These are phyloP conservation scores for Monosporozyma aerobia DNA, from an alignment of 805 yeast genomes.

Conservation along the genomic window DNA sequence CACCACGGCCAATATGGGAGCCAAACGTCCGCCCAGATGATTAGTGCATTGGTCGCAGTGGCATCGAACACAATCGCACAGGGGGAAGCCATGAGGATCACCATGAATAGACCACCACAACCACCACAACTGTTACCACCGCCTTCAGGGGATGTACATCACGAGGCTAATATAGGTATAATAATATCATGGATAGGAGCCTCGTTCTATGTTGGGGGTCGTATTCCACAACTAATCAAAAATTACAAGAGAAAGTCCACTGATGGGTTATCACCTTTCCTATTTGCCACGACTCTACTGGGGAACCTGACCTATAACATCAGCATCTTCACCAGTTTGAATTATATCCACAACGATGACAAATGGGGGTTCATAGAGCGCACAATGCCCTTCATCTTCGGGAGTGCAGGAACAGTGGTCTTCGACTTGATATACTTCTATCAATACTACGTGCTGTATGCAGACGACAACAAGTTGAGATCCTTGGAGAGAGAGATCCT, in stretches of 20 bases:
- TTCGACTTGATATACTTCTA: slow-evolving; percentile 68
- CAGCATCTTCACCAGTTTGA: slow-evolving; percentile 62
- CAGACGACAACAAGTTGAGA: slow-evolving; percentile 23
- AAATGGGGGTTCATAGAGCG: slow-evolving; percentile 44
- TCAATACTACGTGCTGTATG: slow-evolving; percentile 37
- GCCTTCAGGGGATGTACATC: not conserved
- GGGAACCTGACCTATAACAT: slow-evolving; percentile 73
- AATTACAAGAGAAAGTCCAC: slow-evolving; percentile 75
- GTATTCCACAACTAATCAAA: slow-evolving; percentile 77
- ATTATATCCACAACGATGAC: slow-evolving; percentile 34
- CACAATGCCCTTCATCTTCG: slow-evolving; percentile 75
- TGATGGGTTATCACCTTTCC: slow-evolving; percentile 71
- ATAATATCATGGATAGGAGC: slow-evolving; percentile 75
- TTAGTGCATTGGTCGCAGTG: not conserved
- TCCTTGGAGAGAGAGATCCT: slow-evolving; percentile 16
- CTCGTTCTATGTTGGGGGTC: slow-evolving; percentile 59
- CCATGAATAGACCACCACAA: not conserved
- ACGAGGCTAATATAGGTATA: slow-evolving; percentile 31
- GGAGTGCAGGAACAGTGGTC: slow-evolving; percentile 75
- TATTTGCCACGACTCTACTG: slow-evolving; percentile 67
- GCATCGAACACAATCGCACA: not conserved
- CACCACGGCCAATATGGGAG: not conserved
- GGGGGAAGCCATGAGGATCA: slow-evolving; percentile 2
- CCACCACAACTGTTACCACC: not conserved
- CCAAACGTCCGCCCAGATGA: not conserved